Percentiles rank a stretch among this genome's conserved stretches.
phyloP scores from a whole-genome alignment of 257 asterid genomes.

The Solanum pinnatisectum region DNA sequence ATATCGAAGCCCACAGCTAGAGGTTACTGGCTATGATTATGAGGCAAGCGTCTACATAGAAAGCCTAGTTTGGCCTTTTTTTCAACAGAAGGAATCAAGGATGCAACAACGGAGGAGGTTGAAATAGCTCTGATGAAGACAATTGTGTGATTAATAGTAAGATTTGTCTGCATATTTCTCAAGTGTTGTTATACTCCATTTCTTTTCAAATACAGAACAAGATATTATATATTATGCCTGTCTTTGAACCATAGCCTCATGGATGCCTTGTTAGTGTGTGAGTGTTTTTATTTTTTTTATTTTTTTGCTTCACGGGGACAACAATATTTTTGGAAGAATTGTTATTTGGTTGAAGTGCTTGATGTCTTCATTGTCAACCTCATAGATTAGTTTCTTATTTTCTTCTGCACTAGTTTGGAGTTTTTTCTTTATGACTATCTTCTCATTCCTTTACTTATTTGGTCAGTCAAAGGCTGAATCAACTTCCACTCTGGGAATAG shows the following conservation, averaged over 20 bases:
- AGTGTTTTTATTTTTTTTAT: not conserved
- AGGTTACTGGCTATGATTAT: not conserved
- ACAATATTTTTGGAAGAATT: not conserved
- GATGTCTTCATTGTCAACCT: not conserved
- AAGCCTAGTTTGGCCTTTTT: not conserved
- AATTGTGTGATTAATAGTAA: not conserved
- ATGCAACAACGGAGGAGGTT: not conserved
- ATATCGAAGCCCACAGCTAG: not conserved
- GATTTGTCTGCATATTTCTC: not conserved
- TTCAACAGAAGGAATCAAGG: not conserved
- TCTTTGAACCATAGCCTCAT: not conserved
- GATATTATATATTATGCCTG: not conserved
- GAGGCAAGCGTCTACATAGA: not conserved
- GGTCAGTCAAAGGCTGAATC: not conserved
- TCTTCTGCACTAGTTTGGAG: not conserved
- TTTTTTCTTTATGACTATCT: not conserved
- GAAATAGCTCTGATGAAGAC: not conserved
- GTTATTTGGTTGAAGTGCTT: not conserved
- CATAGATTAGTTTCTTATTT: not conserved
- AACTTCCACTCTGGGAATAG: not conserved
- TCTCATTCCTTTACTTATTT: not conserved
- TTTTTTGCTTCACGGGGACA: not conserved
- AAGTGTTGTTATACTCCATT: not conserved
- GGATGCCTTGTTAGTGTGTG: not conserved
- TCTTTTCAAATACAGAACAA: not conserved